phyloP scores from a whole-genome alignment of 805 yeast species.

The Zygosaccharomyces lentus region DNA sequence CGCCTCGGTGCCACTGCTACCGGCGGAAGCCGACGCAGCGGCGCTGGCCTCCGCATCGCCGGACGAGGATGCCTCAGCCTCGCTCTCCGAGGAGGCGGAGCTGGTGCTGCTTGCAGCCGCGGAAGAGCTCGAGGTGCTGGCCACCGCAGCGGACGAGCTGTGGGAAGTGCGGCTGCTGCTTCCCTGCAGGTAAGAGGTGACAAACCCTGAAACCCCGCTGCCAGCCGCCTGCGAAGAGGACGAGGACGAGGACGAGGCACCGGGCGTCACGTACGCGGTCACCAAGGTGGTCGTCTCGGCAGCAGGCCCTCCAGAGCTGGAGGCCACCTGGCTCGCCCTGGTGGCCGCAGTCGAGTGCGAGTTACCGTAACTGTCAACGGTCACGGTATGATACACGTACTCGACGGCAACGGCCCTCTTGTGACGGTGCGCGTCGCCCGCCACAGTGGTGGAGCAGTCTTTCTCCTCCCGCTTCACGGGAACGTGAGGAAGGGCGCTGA shows the following conservation, averaged over 20 bases:
- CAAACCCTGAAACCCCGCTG: background rate
- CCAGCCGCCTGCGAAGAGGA: background rate
- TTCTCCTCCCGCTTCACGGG: conserved; percentile 24
- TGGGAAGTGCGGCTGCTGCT: background rate
- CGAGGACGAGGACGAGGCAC: background rate
- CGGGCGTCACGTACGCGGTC: conserved; percentile 1
- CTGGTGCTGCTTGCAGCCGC: conserved; percentile 5
- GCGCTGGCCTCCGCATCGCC: conserved; percentile 16
- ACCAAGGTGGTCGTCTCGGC: conserved; percentile 1
- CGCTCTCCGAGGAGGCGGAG: background rate
- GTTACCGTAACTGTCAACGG: conserved; percentile 47
- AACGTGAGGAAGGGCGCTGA: conserved; percentile 30
- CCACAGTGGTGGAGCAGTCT: conserved; percentile 31
- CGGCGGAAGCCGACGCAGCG: conserved; percentile 26
- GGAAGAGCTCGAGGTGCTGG: background rate
- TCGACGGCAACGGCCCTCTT: conserved; percentile 51
- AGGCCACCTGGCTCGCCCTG: conserved; percentile 24
- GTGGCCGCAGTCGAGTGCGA: conserved; percentile 31
- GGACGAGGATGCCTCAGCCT: background rate
- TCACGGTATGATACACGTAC: conserved; percentile 51
- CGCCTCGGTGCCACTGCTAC: conserved; percentile 19
- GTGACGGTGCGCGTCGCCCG: conserved; percentile 42
- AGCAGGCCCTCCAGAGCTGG: conserved; percentile 1
- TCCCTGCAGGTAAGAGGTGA: background rate
- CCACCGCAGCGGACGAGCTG: conserved; percentile 2